Evolutionary conservation across 1,284 basidiomycete species (phyloP).

Genomic region (Trichosporon ovoides): DNA sequence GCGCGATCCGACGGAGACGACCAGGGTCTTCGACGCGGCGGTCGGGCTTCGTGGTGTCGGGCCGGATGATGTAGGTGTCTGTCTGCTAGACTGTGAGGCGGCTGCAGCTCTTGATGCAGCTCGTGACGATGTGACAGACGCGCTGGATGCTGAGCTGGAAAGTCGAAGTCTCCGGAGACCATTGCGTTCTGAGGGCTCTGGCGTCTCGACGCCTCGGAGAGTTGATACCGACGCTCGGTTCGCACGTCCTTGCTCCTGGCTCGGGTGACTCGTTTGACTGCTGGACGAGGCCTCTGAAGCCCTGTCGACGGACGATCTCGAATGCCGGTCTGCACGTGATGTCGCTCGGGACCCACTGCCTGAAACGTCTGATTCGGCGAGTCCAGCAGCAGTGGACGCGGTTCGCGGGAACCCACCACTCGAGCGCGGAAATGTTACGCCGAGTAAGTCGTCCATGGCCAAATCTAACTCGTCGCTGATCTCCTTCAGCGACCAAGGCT

Average conservation of each 20-base stretch:
- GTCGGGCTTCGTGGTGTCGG: constrained; percentile 32
- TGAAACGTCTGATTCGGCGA: background rate
- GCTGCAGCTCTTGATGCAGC: constrained; percentile 5
- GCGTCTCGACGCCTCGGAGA: constrained; percentile 6
- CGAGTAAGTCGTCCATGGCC: constrained; percentile 63
- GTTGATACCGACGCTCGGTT: constrained; percentile 3
- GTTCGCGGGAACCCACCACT: constrained; percentile 23
- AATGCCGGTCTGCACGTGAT: background rate
- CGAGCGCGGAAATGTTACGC: constrained; percentile 12
- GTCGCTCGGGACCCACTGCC: background rate
- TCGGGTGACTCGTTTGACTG: background rate
- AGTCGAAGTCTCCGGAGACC: constrained; percentile 35
- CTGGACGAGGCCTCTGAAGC: background rate
- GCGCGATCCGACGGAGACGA: constrained; percentile 24
- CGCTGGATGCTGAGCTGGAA: constrained; percentile 30
- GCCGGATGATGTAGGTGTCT: constrained; percentile 9
- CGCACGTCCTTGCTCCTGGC: background rate
- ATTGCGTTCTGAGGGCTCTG: constrained; percentile 21
- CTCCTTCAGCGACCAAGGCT: constrained; percentile 81
- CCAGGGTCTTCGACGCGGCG: constrained; percentile 24
- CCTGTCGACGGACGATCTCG: constrained; percentile 1
- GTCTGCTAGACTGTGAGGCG: background rate
- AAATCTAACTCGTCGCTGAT: constrained; percentile 79
- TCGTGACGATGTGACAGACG: constrained; percentile 16
- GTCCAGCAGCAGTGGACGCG: constrained; percentile 13